Evolutionary conservation across 345 rosid species (phyloP).

Genomic region (Moricandia arvensis): DNA sequence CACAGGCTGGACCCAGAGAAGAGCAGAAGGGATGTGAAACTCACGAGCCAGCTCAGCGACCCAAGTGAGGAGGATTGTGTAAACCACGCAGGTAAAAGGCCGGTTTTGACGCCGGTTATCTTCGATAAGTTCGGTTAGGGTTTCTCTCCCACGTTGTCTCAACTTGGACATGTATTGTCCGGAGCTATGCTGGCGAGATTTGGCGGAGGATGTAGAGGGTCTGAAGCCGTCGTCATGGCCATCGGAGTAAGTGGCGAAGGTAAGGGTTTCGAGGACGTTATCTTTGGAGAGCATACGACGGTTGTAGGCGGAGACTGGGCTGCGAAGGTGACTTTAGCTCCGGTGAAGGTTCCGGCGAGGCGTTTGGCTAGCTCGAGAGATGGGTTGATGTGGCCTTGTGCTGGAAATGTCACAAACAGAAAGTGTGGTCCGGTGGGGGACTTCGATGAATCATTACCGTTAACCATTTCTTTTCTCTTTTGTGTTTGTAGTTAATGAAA

Average conservation of each 20-base stretch:
- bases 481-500: too few relatives aligned
- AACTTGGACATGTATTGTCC: conserved; percentile 29
- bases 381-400: too few relatives aligned
- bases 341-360: background rate
- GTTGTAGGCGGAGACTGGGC: conserved; percentile 39
- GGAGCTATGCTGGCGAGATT: conserved; percentile 11
- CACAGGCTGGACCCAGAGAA: conserved; percentile 66
- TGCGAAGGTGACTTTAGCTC: conserved; percentile 48
- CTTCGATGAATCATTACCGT: too few relatives aligned
- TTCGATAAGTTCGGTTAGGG: conserved; percentile 26
- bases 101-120: conserved; percentile 6
- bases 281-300: conserved; percentile 39
- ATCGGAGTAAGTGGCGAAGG: conserved; percentile 53
- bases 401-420: too few relatives aligned
- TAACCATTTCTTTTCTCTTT: too few relatives aligned
- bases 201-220: background rate
- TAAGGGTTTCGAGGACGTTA: background rate
- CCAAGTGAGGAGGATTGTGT: conserved; percentile 50
- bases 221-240: conserved; percentile 53
- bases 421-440: too few relatives aligned
- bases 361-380: too few relatives aligned
- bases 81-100: conserved; percentile 42
- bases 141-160: conserved; percentile 40
- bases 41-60: conserved; percentile 40
- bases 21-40: conserved; percentile 38